Percentiles rank a stretch among this genome's conserved stretches.
These are phyloP conservation scores for Leccinum subspadiceum DNA, from an alignment of 1,284 basidiomycete genomes.

Conservation along the genomic window DNA sequence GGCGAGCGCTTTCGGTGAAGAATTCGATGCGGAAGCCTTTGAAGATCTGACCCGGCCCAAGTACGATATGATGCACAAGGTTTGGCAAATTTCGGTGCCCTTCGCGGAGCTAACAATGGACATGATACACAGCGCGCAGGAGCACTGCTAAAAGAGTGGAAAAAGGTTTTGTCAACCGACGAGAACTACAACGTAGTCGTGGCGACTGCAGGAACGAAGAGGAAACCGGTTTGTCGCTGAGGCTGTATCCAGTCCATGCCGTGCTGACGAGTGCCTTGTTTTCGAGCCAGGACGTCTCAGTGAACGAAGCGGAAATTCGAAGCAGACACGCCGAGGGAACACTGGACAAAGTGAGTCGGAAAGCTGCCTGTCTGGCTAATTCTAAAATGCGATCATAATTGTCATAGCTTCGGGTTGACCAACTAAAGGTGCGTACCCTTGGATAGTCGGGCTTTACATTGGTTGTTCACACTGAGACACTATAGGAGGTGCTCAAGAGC, in stretches of 20 bases:
- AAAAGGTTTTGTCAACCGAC: conserved; percentile 64
- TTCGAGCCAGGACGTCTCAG: conserved; percentile 47
- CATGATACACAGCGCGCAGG: conserved; percentile 62
- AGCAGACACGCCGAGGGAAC: conserved; percentile 57
- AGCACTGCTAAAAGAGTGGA: conserved; percentile 74
- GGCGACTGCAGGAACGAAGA: conserved; percentile 55
- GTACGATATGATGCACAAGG: conserved; percentile 77
- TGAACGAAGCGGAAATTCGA: conserved; percentile 68
- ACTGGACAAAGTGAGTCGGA: conserved; percentile 58
- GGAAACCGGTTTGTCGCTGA: conserved; percentile 58
- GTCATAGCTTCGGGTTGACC: conserved; percentile 69
- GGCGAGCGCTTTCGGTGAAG: conserved; percentile 88
- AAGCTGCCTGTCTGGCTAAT: conserved; percentile 1
- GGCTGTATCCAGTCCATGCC: background rate
- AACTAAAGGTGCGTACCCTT: conserved; percentile 58
- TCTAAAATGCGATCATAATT: conserved; percentile 12
- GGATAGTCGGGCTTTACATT: conserved; percentile 1
- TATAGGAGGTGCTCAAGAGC: conserved; percentile 65
- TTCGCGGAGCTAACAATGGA: background rate
- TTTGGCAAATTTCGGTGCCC: conserved; percentile 28
- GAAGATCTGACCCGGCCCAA: conserved; percentile 83
- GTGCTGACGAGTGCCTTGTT: conserved; percentile 1
- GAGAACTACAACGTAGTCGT: conserved; percentile 52
- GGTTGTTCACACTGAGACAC: conserved; percentile 10
- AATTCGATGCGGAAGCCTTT: conserved; percentile 73